Percentiles rank a stretch among this genome's conserved stretches.
Conservation (phyloP, 257 asterid species). For the Solanum rostratum region DNA sequence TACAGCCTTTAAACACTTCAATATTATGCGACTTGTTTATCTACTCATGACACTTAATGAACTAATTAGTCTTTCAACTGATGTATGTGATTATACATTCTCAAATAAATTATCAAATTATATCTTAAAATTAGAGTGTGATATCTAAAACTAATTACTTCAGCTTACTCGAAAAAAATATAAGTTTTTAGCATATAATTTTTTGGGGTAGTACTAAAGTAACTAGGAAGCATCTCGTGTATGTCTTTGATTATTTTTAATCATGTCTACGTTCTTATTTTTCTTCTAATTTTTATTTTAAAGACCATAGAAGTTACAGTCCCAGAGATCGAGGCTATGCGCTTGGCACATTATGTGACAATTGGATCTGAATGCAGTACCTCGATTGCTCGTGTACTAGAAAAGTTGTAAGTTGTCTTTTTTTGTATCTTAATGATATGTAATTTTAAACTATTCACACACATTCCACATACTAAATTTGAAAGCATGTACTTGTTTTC, state of each 20-base stretch:
- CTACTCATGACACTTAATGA: no score
- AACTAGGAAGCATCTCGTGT: not conserved
- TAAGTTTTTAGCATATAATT: not conserved
- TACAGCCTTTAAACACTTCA: no score
- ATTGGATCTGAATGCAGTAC: slow-evolving; percentile 71
- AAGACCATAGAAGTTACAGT: slow-evolving; percentile 70
- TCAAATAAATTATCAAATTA: not conserved
- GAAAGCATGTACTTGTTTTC: not conserved
- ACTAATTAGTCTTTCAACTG: not conserved
- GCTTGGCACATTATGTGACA: slow-evolving; percentile 74
- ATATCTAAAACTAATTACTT: not conserved
- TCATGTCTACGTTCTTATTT: not conserved
- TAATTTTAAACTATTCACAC: not conserved
- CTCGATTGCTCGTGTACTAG: slow-evolving; percentile 35
- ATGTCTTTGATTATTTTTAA: not conserved
- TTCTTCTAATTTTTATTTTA: not conserved
- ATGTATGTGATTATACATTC: not conserved
- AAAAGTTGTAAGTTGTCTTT: slow-evolving; percentile 34
- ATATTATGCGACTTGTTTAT: no score
- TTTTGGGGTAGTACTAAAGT: not conserved
- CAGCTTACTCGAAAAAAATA: no score
- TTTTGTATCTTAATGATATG: not conserved
- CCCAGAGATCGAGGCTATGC: slow-evolving; percentile 88
- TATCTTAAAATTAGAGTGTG: not conserved
- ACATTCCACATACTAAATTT: not conserved